These are phyloP conservation scores for Amorphotheca resinae DNA, from an alignment of 495 filamentous ascomycete genomes.

Conservation along the genomic window DNA sequence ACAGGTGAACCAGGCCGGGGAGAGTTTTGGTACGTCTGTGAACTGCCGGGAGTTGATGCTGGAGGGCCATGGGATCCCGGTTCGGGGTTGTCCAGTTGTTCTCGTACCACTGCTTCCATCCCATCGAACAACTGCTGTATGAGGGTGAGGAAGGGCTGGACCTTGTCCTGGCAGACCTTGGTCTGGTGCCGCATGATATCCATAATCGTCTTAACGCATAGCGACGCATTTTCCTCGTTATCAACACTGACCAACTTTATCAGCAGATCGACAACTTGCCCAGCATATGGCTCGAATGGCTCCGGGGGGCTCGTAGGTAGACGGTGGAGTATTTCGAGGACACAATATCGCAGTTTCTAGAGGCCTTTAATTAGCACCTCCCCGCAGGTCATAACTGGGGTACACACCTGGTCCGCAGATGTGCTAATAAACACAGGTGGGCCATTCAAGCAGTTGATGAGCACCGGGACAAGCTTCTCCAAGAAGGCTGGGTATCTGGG, in stretches of 20 bases:
- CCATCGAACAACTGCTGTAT: constrained; percentile 93
- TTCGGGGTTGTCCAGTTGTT: constrained; percentile 76
- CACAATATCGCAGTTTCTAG: constrained; percentile 79
- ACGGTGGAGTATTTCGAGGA: constrained; percentile 89
- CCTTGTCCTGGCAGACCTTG: constrained; percentile 59
- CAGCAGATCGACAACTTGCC: constrained; percentile 73
- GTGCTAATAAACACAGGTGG: constrained; percentile 84
- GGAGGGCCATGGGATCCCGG: constrained; percentile 30
- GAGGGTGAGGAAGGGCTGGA: constrained; percentile 80
- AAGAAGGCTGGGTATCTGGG: constrained; percentile 63
- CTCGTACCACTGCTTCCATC: constrained; percentile 84
- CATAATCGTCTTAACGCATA: constrained; percentile 97
- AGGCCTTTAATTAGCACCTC: too few species aligned
- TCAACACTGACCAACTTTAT: constrained; percentile 80
- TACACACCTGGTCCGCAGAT: constrained; percentile 62
- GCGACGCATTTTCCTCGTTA: constrained; percentile 95
- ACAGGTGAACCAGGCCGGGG: constrained; percentile 84
- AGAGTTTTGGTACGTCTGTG: constrained; percentile 54
- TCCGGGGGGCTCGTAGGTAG: constrained; percentile 72
- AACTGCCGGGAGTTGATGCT: constrained; percentile 66
- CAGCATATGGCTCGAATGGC: constrained; percentile 72
- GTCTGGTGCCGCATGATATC: constrained; percentile 88
- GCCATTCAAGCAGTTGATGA: constrained; percentile 71
- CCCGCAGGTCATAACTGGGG: too few species aligned
- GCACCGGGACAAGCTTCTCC: constrained; percentile 76